A percentile compares a stretch with the other conserved stretches of the same genome.
These are phyloP conservation scores for Skeletonema tropicum DNA, from an alignment of 108 stramenopile species.

Conservation along the genomic window DNA sequence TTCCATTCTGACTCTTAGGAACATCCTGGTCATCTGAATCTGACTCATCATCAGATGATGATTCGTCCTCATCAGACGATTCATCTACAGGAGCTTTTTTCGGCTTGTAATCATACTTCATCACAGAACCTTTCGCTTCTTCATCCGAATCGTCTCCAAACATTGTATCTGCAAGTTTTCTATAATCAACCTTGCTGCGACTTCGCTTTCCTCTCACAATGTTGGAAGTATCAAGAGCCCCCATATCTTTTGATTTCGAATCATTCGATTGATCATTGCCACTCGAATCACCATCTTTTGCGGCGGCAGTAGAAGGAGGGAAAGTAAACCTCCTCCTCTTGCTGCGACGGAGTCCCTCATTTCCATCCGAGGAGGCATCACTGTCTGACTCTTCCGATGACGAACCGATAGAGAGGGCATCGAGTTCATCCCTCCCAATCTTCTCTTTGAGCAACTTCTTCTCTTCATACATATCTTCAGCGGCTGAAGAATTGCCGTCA, in stretches of 20 bases:
- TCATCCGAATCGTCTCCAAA: constrained; percentile 76
- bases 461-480: constrained; percentile 48
- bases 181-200: constrained; percentile 77
- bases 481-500: constrained; percentile 42
- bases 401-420: constrained; percentile 61
- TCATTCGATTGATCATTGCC: neutral
- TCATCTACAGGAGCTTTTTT: neutral
- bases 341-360: constrained; percentile 11
- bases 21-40: constrained; percentile 32
- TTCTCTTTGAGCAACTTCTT: constrained; percentile 48
- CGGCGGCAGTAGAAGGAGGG: neutral
- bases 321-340: constrained; percentile 10
- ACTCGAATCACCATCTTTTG: neutral
- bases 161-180: constrained; percentile 74
- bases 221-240: constrained; percentile 70
- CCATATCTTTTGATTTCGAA: constrained; percentile 36
- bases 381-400: constrained; percentile 18
- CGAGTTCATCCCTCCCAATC: constrained; percentile 75
- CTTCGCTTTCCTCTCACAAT: constrained; percentile 81
- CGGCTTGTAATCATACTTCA: constrained; percentile 30
- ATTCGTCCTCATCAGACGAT: constrained; percentile 9
- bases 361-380: neutral
- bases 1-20: constrained; percentile 8
- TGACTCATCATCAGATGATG: constrained; percentile 14
- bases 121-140: constrained; percentile 36